phyloP scores from a whole-genome alignment of 2,329 filamentous ascomycete species.

The Neofusicoccum ribis region DNA sequence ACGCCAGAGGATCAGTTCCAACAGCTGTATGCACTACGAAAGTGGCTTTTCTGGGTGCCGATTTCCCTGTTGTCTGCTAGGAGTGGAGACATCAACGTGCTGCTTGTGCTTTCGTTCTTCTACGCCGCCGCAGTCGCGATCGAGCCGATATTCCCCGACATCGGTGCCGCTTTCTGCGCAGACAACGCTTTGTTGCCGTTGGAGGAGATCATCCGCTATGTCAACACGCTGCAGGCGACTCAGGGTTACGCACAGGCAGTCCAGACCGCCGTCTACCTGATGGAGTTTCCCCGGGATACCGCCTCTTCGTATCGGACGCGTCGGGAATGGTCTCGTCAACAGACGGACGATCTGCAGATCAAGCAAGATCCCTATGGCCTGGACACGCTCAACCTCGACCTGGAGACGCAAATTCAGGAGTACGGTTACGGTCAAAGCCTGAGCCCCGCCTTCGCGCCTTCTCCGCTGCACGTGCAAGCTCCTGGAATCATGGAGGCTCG shows the following conservation, averaged over 20 bases:
- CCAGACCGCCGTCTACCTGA: constrained; percentile 46
- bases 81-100: constrained; percentile 71
- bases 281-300: constrained; percentile 48
- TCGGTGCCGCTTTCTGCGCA: constrained; percentile 77
- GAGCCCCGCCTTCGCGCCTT: constrained; percentile 53
- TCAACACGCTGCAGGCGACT: constrained; percentile 63
- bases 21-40: constrained; percentile 80
- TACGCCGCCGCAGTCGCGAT: constrained; percentile 86
- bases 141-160: constrained; percentile 88
- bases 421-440: constrained; percentile 45
- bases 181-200: constrained; percentile 73
- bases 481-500: constrained; percentile 35
- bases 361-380: constrained; percentile 38
- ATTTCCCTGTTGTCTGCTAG: constrained; percentile 78
- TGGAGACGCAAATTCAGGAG: constrained; percentile 42
- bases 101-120: constrained; percentile 85
- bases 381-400: constrained; percentile 41
- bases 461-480: constrained; percentile 43
- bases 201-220: constrained; percentile 78
- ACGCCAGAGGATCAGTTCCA: constrained; percentile 81
- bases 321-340: constrained; percentile 41
- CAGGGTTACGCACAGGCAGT: constrained; percentile 43
- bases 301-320: constrained; percentile 44
- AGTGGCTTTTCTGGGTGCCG: constrained; percentile 96
- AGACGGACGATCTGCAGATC: constrained; percentile 33